Base-by-base conservation (phyloP, 176 grass and related monocot genomes). In the Ensete ventricosum region DNA sequence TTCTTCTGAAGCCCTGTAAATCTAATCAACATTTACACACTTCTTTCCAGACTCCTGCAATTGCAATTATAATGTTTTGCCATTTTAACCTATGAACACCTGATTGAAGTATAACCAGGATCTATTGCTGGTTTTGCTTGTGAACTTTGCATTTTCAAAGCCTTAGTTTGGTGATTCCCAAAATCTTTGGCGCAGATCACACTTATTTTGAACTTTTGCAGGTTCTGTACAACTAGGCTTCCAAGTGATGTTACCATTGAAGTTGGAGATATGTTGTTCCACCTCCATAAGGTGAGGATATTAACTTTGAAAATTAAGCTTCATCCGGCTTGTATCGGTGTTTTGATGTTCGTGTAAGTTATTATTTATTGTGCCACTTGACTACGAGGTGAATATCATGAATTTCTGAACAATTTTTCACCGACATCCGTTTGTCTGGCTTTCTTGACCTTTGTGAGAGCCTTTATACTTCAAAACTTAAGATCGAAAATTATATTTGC, bases 181-280 rank as follows among this genome's bases (percentile, higher is more conserved):
- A 22, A 65, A 24, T 25, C 34, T 43, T 43, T 43, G 34, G 3
- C 0, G 34, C 34, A 65, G 24, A 25, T 27, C 24, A 67, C 14
- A 67, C 14, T 14, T 11, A 70, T 20, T 13, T 21, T 70, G 14
- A 50, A 50, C 14, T 75, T 49, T 75, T 29, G 4, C 73, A 75
- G 73, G 73, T 75, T 75, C 52, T 75, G 73, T 24, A 20, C 73
- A 20, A 75, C 53, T 48, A 54, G 73, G 11, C 73, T 75, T 48
- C 73, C 73, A 3, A 75, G 73, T 60, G 73, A 75, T 75, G 26
- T 75, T 60, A 75, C 4, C 49, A 54, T 75, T 9, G 73, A 75
- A 75, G 54, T 75, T 75, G 73, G 22, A 59, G 73, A 60, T 17
- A 59, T 59, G 53, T 19, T 11, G 5, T 75, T 75, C 54, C 73